Percentiles rank a stretch among this genome's conserved stretches.
These are phyloP conservation scores for Mortierella antarctica DNA, from an alignment of 192 early-diverging fungal species.

Conservation along the genomic window DNA sequence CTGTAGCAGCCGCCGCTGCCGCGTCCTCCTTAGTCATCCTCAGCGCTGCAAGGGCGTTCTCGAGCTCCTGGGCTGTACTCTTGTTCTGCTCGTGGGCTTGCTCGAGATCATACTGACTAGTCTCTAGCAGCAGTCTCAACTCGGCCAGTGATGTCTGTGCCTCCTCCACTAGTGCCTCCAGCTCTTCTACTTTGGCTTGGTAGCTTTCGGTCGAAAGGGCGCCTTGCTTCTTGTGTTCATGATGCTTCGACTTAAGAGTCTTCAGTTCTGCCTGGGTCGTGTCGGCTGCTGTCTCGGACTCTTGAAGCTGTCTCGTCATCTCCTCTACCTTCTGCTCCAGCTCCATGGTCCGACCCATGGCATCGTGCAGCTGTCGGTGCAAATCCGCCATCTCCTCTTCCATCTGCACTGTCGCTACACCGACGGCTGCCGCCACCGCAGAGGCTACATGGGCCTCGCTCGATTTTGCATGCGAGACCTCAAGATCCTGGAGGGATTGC, in stretches of 20 bases:
- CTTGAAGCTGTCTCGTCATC: conserved; percentile 10
- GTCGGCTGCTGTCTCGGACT: conserved; percentile 26
- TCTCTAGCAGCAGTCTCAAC: conserved; percentile 18
- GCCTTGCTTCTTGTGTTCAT: conserved; percentile 51
- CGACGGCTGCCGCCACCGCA: conserved; percentile 2
- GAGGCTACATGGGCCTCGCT: conserved; percentile 6
- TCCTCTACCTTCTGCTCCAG: conserved; percentile 46
- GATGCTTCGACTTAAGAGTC: conserved; percentile 40
- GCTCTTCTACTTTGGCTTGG: conserved; percentile 7
- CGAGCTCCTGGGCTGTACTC: conserved; percentile 18
- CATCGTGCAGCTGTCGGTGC: conserved; percentile 43
- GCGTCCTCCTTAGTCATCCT: conserved; percentile 9
- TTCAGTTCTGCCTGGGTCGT: conserved; percentile 19
- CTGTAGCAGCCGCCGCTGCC: neutral
- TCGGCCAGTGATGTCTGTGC: conserved; percentile 28
- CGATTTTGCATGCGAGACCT: conserved; percentile 13
- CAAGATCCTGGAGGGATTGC: conserved; percentile 9
- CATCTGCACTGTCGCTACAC: conserved; percentile 14
- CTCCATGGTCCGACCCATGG: conserved; percentile 43
- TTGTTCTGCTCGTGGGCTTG: conserved; percentile 27
- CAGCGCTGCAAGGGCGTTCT: conserved; percentile 22
- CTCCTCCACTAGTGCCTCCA: conserved; percentile 20
- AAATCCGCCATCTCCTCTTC: conserved; percentile 30
- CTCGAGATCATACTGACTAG: conserved; percentile 26
- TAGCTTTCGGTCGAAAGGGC: conserved; percentile 9